phyloP scores from a whole-genome alignment of 306 rosid species.

The Sicyos edulis region DNA sequence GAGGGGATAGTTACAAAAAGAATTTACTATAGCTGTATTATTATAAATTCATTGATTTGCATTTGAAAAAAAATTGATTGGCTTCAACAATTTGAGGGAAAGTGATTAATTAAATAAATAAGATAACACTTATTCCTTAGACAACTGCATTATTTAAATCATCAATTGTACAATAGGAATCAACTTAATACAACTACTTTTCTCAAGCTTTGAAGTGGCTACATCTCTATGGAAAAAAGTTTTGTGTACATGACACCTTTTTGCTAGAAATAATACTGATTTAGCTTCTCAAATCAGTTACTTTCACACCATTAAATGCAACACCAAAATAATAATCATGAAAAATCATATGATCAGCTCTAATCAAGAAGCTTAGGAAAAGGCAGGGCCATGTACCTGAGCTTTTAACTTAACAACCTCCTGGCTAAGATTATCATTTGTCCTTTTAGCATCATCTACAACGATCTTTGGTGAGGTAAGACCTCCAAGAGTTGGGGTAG shows the following conservation, averaged over 20 bases:
- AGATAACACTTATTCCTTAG: neutral
- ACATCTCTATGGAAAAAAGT: neutral
- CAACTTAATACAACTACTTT: conserved; percentile 2
- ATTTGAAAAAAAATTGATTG: neutral
- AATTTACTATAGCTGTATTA: no score
- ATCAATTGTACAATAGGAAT: conserved; percentile 5
- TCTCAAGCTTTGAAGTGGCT: conserved; percentile 5
- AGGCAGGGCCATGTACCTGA: conserved; percentile 43
- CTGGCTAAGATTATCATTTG: conserved; percentile 86
- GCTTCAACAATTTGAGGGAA: neutral
- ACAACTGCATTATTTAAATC: neutral
- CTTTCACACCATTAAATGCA: neutral
- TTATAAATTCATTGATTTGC: neutral
- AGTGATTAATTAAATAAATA: neutral
- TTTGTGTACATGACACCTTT: neutral
- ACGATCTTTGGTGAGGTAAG: conserved; percentile 87
- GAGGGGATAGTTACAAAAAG: no score
- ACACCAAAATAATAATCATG: neutral
- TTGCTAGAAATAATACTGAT: neutral
- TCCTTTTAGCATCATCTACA: conserved; percentile 85
- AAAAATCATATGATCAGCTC: neutral
- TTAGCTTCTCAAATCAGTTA: neutral
- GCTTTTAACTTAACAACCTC: conserved; percentile 84
- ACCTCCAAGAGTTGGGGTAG: conserved; percentile 97
- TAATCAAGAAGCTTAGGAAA: conserved; percentile 9